Base-by-base conservation (phyloP, 306 rosid genomes). In the Glycine latifolia region DNA sequence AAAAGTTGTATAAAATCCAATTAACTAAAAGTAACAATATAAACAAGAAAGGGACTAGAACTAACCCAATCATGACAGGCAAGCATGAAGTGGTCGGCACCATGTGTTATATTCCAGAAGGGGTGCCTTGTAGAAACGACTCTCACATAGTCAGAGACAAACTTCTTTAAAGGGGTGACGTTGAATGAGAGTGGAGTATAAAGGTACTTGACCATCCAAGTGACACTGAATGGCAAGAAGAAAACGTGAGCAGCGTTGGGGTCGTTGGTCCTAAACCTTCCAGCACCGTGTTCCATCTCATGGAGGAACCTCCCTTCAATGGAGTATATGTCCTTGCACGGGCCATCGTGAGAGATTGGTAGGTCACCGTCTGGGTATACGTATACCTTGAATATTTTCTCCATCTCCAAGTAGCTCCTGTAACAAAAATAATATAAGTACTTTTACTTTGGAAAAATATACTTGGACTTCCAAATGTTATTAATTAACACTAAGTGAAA, bases 41-140 rank as follows among this genome's bases (percentile, higher is more conserved):
- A 26, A 26, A 26, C 31, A 26, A 5, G 41, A 67, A 81, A 63
- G 71, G 48, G 49, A 14, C 17, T 55, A 35, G 79, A 79, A 79
- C 90, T 79, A 61, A 93, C 98, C 93, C 97, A 93, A 89, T 93
- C 98, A 85, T 91, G 98, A 78, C 97, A 91, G 7, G 92, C 81
- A 54, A 93, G 87, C 91, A 93, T 89, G 91, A 93, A 91, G 85
- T 91, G 97, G 88, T 93, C 91, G 7, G 97, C 94, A 70, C 97
- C 97, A 56, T 15, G 79, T 75, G 97, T 85, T 74, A 81, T 86
- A 71, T 91, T 91, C 97, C 97, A 93, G 74, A 86, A 91, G 31
- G 97, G 94, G 77, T 93, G 71, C 63, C 65, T 88, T 33, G 50
- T 10, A 0, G 97, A 90, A 8, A 93, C 83, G 17, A 89, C 80